Percentiles rank a stretch among this genome's conserved stretches.
Conservation (phyloP, 2,329 filamentous ascomycete genomes). For the Bipolaris zeicola region DNA sequence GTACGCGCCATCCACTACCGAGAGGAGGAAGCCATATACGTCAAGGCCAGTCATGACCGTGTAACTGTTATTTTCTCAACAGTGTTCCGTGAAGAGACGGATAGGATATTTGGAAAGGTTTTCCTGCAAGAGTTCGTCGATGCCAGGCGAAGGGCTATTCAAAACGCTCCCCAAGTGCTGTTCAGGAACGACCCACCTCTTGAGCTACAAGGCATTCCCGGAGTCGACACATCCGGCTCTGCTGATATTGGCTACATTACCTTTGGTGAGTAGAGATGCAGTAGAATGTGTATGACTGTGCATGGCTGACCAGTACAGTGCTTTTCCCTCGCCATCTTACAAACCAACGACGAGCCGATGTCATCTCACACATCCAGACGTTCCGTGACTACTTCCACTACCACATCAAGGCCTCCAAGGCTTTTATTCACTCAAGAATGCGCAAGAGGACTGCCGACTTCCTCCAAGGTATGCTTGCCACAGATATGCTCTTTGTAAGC, state of each 20-base stretch:
- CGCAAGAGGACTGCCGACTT: constrained; percentile 97
- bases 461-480: constrained; percentile 74
- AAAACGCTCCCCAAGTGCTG: constrained; percentile 96
- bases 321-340: constrained; percentile 95
- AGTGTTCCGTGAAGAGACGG: constrained; percentile 96
- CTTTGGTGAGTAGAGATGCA: constrained; percentile 70
- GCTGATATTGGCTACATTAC: constrained; percentile 97
- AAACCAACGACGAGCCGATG: constrained; percentile 85
- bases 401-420: constrained; percentile 99
- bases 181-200: constrained; percentile 94
- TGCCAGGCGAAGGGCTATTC: constrained; percentile 89
- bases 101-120: constrained; percentile 95
- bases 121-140: constrained; percentile 97
- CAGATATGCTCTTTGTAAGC: neutral
- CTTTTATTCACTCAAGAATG: constrained; percentile 99
- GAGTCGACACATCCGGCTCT: constrained; percentile 72
- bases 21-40: constrained; percentile 97
- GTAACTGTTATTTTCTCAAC: constrained; percentile 99
- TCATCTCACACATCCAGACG: constrained; percentile 98
- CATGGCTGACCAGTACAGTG: constrained; percentile 60
- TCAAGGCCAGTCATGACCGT: constrained; percentile 95
- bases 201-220: constrained; percentile 84
- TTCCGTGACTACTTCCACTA: constrained; percentile 99
- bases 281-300: constrained; percentile 13
- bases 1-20: constrained; percentile 98